Conservation (phyloP, 2,329 filamentous ascomycete genomes). For the Metarhizium robertsii region DNA sequence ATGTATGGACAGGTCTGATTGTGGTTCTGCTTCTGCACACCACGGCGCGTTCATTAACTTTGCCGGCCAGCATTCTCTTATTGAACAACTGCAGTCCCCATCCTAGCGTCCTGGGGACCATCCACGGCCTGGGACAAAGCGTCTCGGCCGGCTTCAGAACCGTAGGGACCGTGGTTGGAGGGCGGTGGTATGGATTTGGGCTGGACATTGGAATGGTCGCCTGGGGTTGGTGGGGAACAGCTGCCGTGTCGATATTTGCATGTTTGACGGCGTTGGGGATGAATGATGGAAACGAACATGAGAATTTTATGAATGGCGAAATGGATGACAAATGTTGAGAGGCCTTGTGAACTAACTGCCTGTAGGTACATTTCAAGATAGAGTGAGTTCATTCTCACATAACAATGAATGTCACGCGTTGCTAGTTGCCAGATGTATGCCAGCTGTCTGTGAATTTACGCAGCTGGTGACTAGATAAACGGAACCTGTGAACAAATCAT, state of each 20-base stretch:
- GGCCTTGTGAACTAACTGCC: too few relatives aligned
- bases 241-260: slow-evolving; percentile 43
- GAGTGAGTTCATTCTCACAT: neutral
- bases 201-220: slow-evolving; percentile 36
- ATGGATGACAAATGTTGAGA: slow-evolving; percentile 17
- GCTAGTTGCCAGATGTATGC: neutral
- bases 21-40: slow-evolving; percentile 60
- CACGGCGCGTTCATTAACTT: slow-evolving; percentile 59
- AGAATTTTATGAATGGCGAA: slow-evolving; percentile 43
- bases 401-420: neutral
- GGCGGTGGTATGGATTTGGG: slow-evolving; percentile 37
- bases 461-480: neutral
- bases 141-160: slow-evolving; percentile 40
- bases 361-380: too few relatives aligned
- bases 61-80: slow-evolving; percentile 49
- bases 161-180: slow-evolving; percentile 39
- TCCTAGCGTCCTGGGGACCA: slow-evolving; percentile 46
- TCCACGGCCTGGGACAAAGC: slow-evolving; percentile 44
- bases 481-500: too few relatives aligned
- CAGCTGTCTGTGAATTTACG: neutral
- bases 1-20: slow-evolving; percentile 52
- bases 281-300: slow-evolving; percentile 56
- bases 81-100: slow-evolving; percentile 53
- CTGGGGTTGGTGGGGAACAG: slow-evolving; percentile 37
- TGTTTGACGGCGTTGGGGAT: slow-evolving; percentile 51